Evolutionary conservation across 371 early-diverging fungal genomes (phyloP).

Genomic region (Mucor indicus): DNA sequence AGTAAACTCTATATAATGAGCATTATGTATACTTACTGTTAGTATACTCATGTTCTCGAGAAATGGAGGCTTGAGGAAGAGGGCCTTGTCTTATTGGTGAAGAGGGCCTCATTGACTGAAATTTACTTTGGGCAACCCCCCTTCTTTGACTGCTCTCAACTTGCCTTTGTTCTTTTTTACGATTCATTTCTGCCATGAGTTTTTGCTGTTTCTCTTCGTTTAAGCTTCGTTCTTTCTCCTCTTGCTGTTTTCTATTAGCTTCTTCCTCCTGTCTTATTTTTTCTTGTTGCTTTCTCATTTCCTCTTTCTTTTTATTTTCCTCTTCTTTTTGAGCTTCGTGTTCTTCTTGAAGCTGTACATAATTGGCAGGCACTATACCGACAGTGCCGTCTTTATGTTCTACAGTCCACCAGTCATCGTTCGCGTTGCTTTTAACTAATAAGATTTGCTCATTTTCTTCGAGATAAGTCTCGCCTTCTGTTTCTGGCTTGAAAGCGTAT

Average conservation of each 20-base stretch:
- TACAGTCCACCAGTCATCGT: constrained; percentile 72
- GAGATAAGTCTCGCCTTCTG: constrained; percentile 73
- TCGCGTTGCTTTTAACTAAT: constrained; percentile 63
- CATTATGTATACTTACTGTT: no score
- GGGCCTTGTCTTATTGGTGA: no score
- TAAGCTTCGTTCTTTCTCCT: constrained; percentile 17
- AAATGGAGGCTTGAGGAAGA: no score
- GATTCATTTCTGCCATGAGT: no score
- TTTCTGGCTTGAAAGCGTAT: constrained; percentile 72
- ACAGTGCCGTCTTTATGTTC: constrained; percentile 31
- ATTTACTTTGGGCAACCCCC: no score
- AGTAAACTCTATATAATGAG: no score
- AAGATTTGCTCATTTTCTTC: constrained; percentile 69
- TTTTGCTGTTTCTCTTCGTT: constrained; percentile 17
- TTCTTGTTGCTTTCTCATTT: neutral
- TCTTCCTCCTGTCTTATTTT: constrained; percentile 18
- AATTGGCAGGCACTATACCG: constrained; percentile 58
- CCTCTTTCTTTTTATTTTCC: constrained; percentile 5
- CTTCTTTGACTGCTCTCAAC: neutral
- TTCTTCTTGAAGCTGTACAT: constrained; percentile 43
- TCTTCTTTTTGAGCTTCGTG: constrained; percentile 12
- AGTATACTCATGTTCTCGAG: no score
- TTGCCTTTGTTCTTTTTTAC: constrained; percentile 16
- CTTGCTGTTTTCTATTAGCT: constrained; percentile 26
- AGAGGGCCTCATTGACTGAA: no score